Base-by-base conservation (phyloP, 345 rosid genomes). In the Citrus australasica region DNA sequence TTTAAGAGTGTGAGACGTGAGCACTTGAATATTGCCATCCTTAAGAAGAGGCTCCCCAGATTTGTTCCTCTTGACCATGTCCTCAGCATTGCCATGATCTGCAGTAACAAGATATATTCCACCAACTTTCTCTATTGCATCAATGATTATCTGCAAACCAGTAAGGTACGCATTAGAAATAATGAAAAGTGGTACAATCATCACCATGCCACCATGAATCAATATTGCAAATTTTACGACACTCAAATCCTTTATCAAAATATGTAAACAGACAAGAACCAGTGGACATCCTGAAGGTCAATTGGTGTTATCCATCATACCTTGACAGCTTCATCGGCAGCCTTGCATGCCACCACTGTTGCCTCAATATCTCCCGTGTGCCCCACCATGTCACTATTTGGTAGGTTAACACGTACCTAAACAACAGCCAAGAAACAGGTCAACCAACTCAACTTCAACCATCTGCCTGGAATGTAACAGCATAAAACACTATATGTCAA, bases 1-100 rank as follows among this genome's bases (percentile, higher is more conserved):
- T 74, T 89, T 73, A 67, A 93, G 98, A 68, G 99, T 96, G 87
- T 96, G 99, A 70, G 98, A 96, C 68, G 99, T 96, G 68, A 94
- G 95, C 35, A 94, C 89, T 87, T 96, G 99, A 81, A 96, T 80
- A 10, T 87, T 84, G 67, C 99, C 98, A 75, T 73, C 82, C 85
- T 92, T 92, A 33, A 83, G 37, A 38, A 61, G 64, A 37, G 99
- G 99, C 83, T 90, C 82, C 4, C 97, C 99, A 28, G 92, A 76
- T 74, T 95, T 95, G 80, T 89, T 88, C 75, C 98, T 90, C 89
- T 96, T 94, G 11, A 90, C 99, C 98, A 96, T 96, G 85, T 94
- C 99, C 87, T 96, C 98, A 4, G 98, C 98, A 76, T 96, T 96
- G 59, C 98, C 98, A 62, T 96, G 99, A 89, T 96, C 99, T 27